phyloP scores from a whole-genome alignment of 352 stramenopile genomes.

The Pythium graminicola region DNA sequence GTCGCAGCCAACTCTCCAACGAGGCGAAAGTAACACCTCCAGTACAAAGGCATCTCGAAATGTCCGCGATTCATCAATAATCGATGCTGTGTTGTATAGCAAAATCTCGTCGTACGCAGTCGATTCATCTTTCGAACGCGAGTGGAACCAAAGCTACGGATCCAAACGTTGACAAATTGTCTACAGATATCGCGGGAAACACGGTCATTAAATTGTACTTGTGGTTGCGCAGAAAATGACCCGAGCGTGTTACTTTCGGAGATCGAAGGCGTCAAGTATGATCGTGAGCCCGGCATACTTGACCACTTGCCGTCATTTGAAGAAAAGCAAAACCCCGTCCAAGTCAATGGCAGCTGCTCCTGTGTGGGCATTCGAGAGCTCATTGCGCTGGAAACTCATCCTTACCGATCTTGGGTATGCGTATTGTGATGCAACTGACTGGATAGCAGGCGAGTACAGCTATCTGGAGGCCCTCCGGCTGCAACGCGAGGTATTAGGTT shows the following conservation, averaged over 20 bases:
- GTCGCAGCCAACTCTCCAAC: background rate
- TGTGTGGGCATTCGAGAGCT: conserved; percentile 73
- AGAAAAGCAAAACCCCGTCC: conserved; percentile 28
- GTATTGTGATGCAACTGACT: conserved; percentile 72
- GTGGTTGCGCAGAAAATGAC: conserved; percentile 69
- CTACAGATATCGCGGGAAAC: conserved; percentile 65
- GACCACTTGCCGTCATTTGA: conserved; percentile 61
- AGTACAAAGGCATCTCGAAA: conserved; percentile 10
- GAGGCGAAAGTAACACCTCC: conserved; percentile 4
- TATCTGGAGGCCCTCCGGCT: conserved; percentile 72
- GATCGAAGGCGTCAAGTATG: conserved; percentile 66
- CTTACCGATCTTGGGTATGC: conserved; percentile 74
- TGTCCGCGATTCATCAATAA: conserved; percentile 54
- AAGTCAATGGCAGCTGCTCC: conserved; percentile 34
- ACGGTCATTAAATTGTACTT: conserved; percentile 60
- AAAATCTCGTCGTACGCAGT: conserved; percentile 65
- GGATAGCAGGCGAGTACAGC: conserved; percentile 66
- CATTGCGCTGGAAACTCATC: conserved; percentile 65
- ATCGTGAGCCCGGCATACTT: conserved; percentile 52
- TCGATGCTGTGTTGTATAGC: conserved; percentile 71
- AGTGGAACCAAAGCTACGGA: conserved; percentile 60
- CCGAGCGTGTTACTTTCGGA: conserved; percentile 52
- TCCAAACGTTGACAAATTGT: conserved; percentile 62
- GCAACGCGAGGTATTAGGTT: conserved; percentile 70
- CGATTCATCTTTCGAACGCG: conserved; percentile 77